Evolutionary conservation across 108 stramenopile genomes (phyloP).

Genomic region (Asterionellopsis glacialis): DNA sequence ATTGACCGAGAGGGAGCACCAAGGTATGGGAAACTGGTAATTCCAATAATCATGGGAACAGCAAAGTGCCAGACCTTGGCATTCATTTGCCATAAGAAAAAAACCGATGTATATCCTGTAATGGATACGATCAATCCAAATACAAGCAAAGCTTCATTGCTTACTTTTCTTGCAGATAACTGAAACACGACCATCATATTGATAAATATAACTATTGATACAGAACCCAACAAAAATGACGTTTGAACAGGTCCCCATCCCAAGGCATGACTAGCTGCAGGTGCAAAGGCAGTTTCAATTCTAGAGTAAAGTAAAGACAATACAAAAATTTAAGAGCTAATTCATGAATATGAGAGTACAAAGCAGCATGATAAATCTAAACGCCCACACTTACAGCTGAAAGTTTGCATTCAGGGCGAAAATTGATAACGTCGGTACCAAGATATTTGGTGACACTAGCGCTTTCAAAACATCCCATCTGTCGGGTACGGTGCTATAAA

Average conservation of each 20-base stretch:
- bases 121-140: constrained; percentile 14
- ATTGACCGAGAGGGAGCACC: constrained; percentile 56
- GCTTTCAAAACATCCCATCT: constrained; percentile 19
- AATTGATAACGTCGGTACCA: constrained; percentile 52
- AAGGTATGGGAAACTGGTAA: constrained; percentile 54
- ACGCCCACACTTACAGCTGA: constrained; percentile 38
- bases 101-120: constrained; percentile 24
- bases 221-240: constrained; percentile 47
- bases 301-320: constrained; percentile 1
- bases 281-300: constrained; percentile 69
- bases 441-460: constrained; percentile 25
- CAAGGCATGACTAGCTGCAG: constrained; percentile 51
- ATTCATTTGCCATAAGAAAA: constrained; percentile 22
- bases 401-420: constrained; percentile 65
- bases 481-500: neutral
- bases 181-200: constrained; percentile 36
- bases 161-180: constrained; percentile 14
- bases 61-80: constrained; percentile 28
- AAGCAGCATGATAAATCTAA: neutral
- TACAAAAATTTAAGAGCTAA: neutral
- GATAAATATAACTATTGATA: constrained; percentile 47
- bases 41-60: constrained; percentile 35
- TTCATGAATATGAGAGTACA: neutral
- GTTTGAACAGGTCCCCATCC: constrained; percentile 57
- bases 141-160: constrained; percentile 14